Conservation (phyloP, 2,329 filamentous ascomycete species). For the Botryosphaeria dothidea region DNA sequence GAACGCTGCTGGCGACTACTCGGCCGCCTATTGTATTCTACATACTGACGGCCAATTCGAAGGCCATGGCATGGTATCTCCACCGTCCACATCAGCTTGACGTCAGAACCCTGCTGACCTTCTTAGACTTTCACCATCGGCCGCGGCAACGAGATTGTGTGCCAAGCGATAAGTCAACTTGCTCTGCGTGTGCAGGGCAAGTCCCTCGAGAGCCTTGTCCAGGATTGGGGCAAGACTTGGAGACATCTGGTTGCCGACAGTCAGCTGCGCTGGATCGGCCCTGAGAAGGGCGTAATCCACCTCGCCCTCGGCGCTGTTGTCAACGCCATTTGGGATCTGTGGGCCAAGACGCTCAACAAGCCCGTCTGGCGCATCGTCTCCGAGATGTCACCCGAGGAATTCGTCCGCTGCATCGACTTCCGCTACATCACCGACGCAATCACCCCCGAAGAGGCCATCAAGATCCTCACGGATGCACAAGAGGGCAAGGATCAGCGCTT, state of each 20-base stretch:
- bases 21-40: constrained; percentile 89
- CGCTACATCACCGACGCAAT: constrained; percentile 93
- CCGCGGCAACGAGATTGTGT: constrained; percentile 90
- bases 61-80: constrained; percentile 74
- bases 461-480: constrained; percentile 67
- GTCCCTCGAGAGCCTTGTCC: constrained; percentile 74
- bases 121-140: constrained; percentile 73
- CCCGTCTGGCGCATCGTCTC: constrained; percentile 89
- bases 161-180: constrained; percentile 76
- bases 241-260: constrained; percentile 87
- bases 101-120: constrained; percentile 16
- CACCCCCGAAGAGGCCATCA: constrained; percentile 78
- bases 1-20: constrained; percentile 93
- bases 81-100: not conserved
- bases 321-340: constrained; percentile 94
- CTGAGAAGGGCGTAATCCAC: constrained; percentile 92
- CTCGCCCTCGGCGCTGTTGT: constrained; percentile 86
- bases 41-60: constrained; percentile 71
- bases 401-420: constrained; percentile 89
- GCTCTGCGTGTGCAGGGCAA: constrained; percentile 72
- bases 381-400: constrained; percentile 86
- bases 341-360: constrained; percentile 83
- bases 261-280: constrained; percentile 90
- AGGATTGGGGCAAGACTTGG: constrained; percentile 87
- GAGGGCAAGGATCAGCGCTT: constrained; percentile 70